Base-by-base conservation (phyloP, 2,329 filamentous ascomycete genomes). In the Trichoderma koningiopsis region DNA sequence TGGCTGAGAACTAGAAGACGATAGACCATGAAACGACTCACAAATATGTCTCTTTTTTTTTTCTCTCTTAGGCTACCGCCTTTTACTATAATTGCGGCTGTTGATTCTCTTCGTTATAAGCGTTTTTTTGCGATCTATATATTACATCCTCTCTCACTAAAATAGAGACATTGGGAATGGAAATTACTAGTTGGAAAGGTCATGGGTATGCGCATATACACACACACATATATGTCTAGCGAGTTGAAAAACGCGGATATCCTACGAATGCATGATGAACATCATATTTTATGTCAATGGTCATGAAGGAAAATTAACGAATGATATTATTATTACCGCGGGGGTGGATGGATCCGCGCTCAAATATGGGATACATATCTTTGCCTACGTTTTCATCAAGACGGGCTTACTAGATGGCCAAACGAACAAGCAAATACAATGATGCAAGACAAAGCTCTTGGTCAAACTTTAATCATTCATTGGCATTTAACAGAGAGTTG, bases 1-100 rank as follows among this genome's bases (percentile, higher is more conserved):
- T 72, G 74, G 35, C 49, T 76, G 52, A 71, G 74, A 35, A 73
- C 75, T 6, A 76, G 75, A 62, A 70, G 75, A 56, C 70, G 75
- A 49, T 76, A 69, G 73, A 10, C 31, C 31, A 27, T n/a, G 22
- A 33, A 52, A 27, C 7, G 14, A n/a, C 55, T 33, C 53, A 47
- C 29, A 1, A 35, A 33, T 7, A 29, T n/a, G 19, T 29, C 7
- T 19, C 29, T 47, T 19, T 35, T 47, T 57, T 19, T 43, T 62
- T 35, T 47, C 52, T 14, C 29, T 62, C 35, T 40, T 62, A n/a
- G 47, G 3, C 19, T 24, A 49, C 27, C 43, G n/a, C 13, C 57
- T 37, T 27, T 19, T 29, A 10, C n/a, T n/a, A 43, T 43, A 6
- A 14, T 40, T 29, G 19, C 37, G 29, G 14, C 53, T 63, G 19